Evolutionary conservation across 2,329 filamentous ascomycete species (phyloP).

Genomic region (Fusarium devonianum): DNA sequence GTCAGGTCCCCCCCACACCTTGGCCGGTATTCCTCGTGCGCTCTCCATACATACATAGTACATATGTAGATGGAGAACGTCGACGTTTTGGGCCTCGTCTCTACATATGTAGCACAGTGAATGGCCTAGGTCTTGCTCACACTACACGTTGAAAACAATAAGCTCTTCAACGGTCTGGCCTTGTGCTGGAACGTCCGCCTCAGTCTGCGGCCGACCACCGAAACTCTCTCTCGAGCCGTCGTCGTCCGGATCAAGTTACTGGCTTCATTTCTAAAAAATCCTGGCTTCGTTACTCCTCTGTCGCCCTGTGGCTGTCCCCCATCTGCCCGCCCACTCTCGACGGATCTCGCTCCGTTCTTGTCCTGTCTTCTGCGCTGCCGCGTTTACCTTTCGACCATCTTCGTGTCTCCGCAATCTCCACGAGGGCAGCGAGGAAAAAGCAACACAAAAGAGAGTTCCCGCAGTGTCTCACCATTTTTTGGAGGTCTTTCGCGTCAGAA

Average conservation of each 20-base stretch:
- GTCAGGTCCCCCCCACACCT: slow-evolving; percentile 33
- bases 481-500: slow-evolving; percentile 31
- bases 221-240: slow-evolving; percentile 29
- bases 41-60: slow-evolving; percentile 33
- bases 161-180: slow-evolving; percentile 38
- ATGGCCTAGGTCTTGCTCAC: slow-evolving; percentile 36
- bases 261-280: slow-evolving; percentile 27
- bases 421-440: slow-evolving; percentile 37
- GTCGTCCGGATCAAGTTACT: slow-evolving; percentile 34
- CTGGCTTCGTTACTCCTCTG: slow-evolving; percentile 20
- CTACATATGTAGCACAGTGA: slow-evolving; percentile 40
- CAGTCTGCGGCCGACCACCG: slow-evolving; percentile 24
- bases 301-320: slow-evolving; percentile 30
- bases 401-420: slow-evolving; percentile 37
- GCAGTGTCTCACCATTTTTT: slow-evolving; percentile 39
- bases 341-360: slow-evolving; percentile 28
- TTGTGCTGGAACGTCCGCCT: slow-evolving; percentile 37
- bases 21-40: slow-evolving; percentile 40
- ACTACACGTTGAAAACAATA: slow-evolving; percentile 31
- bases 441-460: slow-evolving; percentile 34
- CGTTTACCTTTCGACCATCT: slow-evolving; percentile 25
- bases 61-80: slow-evolving; percentile 36
- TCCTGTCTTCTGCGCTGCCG: slow-evolving; percentile 26
- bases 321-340: slow-evolving; percentile 29
- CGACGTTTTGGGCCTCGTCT: slow-evolving; percentile 35